Conservation (phyloP, 108 stramenopile genomes). For the Cyclotella baltica region DNA sequence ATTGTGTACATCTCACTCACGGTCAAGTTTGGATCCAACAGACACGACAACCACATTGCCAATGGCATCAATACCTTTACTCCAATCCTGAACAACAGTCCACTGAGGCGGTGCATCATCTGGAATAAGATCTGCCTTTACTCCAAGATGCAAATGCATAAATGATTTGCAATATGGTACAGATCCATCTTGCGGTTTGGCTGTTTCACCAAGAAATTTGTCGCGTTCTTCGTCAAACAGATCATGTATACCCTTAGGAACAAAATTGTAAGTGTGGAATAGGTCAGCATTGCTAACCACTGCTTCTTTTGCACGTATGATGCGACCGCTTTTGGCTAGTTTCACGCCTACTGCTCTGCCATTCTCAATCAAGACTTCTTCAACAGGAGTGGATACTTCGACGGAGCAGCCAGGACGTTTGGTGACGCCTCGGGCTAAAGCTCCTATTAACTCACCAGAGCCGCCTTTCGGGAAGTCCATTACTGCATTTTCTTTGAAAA, state of each 20-base stretch:
- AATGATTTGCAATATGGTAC: constrained; percentile 82
- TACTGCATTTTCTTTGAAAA: constrained; percentile 87
- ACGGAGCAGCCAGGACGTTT: constrained; percentile 71
- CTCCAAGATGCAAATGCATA: constrained; percentile 94
- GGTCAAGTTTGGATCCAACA: constrained; percentile 89
- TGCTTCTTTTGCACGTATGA: constrained; percentile 78
- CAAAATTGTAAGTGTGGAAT: constrained; percentile 75
- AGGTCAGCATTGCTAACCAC: constrained; percentile 93
- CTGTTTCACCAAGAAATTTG: constrained; percentile 68
- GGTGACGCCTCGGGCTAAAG: constrained; percentile 88
- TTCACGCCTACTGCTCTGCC: constrained; percentile 82
- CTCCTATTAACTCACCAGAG: constrained; percentile 82
- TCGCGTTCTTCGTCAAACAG: constrained; percentile 56
- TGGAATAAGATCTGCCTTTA: constrained; percentile 86
- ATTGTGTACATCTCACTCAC: neutral
- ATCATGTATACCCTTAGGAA: constrained; percentile 50
- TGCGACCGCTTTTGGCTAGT: constrained; percentile 65
- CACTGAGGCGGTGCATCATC: constrained; percentile 93
- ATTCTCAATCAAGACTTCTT: constrained; percentile 85
- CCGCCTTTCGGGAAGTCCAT: constrained; percentile 95
- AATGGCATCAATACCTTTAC: constrained; percentile 85
- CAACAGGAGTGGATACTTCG: constrained; percentile 71
- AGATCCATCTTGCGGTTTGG: constrained; percentile 65
- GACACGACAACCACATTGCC: constrained; percentile 88
- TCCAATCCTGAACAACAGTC: constrained; percentile 93